Evolutionary conservation across 768 basidiomycete species (phyloP).

Genomic region (Lactarius quietus): DNA sequence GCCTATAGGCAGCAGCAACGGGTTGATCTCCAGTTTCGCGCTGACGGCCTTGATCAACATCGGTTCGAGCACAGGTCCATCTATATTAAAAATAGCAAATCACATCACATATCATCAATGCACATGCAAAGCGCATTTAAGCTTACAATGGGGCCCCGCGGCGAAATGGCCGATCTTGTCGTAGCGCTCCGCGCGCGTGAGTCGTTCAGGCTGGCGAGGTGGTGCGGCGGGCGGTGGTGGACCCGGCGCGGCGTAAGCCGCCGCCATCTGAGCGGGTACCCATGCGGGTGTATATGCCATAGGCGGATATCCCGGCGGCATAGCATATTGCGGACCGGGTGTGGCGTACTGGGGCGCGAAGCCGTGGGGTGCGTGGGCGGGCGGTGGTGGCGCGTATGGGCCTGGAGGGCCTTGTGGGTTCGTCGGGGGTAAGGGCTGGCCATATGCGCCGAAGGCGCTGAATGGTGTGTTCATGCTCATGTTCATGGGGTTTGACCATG

Average conservation of each 20-base stretch:
- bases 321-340: slow-evolving; percentile 12
- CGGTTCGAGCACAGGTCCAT: slow-evolving; percentile 69
- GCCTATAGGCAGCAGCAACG: slow-evolving; percentile 49
- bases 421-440: slow-evolving; percentile 34
- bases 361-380: slow-evolving; percentile 11
- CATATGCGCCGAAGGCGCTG: slow-evolving; percentile 32
- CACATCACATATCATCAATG: not conserved
- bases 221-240: slow-evolving; percentile 28
- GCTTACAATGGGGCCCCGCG: slow-evolving; percentile 44
- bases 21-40: slow-evolving; percentile 53
- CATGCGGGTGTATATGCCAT: slow-evolving; percentile 19
- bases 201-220: slow-evolving; percentile 29
- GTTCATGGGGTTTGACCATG: slow-evolving; percentile 9
- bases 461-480: slow-evolving; percentile 20
- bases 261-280: slow-evolving; percentile 13
- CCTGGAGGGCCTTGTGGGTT: slow-evolving; percentile 7
- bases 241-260: slow-evolving; percentile 11
- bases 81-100: slow-evolving; percentile 33
- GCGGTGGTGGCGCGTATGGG: slow-evolving; percentile 1
- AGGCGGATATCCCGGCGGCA: slow-evolving; percentile 15
- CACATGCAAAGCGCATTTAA: slow-evolving; percentile 7
- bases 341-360: slow-evolving; percentile 18
- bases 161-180: slow-evolving; percentile 37
- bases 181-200: slow-evolving; percentile 32
- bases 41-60: slow-evolving; percentile 50